Evolutionary conservation across 768 basidiomycete species (phyloP).

Genomic region (Termitomyces sp.): DNA sequence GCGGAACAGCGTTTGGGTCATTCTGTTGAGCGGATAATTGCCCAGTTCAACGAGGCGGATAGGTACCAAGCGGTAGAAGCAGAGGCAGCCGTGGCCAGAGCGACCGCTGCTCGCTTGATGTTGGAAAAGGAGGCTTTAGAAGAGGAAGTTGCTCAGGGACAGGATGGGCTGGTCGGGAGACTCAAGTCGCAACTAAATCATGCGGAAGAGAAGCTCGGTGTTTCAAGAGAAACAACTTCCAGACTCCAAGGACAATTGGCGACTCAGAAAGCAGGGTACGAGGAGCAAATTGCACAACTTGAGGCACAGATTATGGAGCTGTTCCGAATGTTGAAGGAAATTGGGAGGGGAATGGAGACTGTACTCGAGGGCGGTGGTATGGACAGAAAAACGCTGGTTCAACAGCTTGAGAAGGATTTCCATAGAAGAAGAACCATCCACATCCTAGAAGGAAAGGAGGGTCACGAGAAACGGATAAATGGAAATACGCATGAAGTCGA

Average conservation of each 20-base stretch:
- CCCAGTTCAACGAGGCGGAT: slow-evolving; percentile 88
- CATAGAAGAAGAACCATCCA: slow-evolving; percentile 81
- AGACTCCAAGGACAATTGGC: slow-evolving; percentile 74
- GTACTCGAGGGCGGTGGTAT: slow-evolving; percentile 66
- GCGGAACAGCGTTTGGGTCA: slow-evolving; percentile 83
- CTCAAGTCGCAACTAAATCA: slow-evolving; percentile 67
- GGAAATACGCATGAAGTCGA: slow-evolving; percentile 16
- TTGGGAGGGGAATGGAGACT: slow-evolving; percentile 69
- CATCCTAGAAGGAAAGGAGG: slow-evolving; percentile 73
- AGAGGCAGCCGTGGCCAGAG: slow-evolving; percentile 68
- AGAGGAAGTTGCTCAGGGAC: slow-evolving; percentile 74
- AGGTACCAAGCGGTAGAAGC: slow-evolving; percentile 71
- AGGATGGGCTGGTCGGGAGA: slow-evolving; percentile 79
- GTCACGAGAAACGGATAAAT: slow-evolving; percentile 25
- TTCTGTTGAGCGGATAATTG: slow-evolving; percentile 84
- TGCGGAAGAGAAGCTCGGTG: slow-evolving; percentile 70
- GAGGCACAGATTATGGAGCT: slow-evolving; percentile 92
- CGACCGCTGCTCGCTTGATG: slow-evolving; percentile 57
- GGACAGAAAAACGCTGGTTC: slow-evolving; percentile 79
- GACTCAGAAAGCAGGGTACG: slow-evolving; percentile 72
- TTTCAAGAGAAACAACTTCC: slow-evolving; percentile 75
- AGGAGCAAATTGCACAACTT: slow-evolving; percentile 82
- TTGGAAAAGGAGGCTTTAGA: slow-evolving; percentile 81
- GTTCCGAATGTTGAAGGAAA: slow-evolving; percentile 89
- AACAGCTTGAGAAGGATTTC: slow-evolving; percentile 74